Evolutionary conservation across 106 monocot species (phyloP).

Genomic region (Gastrodia elata): DNA sequence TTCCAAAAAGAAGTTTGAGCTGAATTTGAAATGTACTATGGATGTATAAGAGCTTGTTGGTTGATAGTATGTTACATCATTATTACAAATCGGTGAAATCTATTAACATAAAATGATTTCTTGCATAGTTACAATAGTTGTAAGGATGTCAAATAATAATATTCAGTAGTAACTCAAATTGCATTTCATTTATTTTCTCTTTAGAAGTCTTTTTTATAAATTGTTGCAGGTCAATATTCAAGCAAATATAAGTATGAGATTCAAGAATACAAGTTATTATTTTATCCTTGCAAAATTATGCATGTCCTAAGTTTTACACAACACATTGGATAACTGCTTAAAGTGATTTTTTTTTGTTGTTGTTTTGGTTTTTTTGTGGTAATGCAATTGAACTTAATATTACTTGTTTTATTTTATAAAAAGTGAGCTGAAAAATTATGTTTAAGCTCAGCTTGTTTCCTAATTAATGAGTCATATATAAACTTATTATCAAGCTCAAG

Average conservation of each 20-base stretch:
- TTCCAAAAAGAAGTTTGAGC: background rate
- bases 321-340: no score
- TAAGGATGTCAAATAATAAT: background rate
- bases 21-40: background rate
- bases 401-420: no score
- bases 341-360: no score
- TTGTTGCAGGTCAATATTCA: background rate
- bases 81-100: background rate
- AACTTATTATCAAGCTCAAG: no score
- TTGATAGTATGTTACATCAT: background rate
- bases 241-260: background rate
- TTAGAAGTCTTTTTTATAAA: background rate
- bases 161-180: background rate
- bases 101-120: background rate
- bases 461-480: no score
- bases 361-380: no score
- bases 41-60: background rate
- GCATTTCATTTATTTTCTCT: background rate
- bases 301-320: no score
- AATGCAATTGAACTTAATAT: no score
- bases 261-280: background rate
- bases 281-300: background rate
- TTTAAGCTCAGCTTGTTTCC: no score
- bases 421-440: no score
- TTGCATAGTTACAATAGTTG: background rate